Conservation (phyloP, 495 filamentous ascomycete genomes). For the Neurospora africana region DNA sequence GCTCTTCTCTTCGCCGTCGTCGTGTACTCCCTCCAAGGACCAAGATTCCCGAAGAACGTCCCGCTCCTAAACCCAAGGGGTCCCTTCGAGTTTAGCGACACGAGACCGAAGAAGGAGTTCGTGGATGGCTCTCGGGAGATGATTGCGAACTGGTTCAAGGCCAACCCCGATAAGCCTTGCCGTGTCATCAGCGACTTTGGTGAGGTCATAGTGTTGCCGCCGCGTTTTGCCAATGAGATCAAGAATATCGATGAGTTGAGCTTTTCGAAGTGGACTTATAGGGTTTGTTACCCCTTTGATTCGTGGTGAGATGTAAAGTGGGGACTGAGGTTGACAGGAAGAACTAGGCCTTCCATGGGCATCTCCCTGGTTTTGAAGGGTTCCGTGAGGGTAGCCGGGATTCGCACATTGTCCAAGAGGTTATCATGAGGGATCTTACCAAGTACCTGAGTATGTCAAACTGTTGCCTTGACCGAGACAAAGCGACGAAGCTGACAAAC, state of each 20-base stretch:
- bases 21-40: not conserved
- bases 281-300: conserved; percentile 16
- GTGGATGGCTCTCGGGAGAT: not conserved
- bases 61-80: conserved; percentile 10
- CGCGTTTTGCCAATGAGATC: conserved; percentile 36
- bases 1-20: not conserved
- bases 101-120: conserved; percentile 9
- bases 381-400: conserved; percentile 19
- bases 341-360: conserved; percentile 31
- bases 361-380: conserved; percentile 37
- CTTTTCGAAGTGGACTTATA: conserved; percentile 27
- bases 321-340: not conserved
- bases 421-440: conserved; percentile 37
- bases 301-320: no score
- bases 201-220: conserved; percentile 32
- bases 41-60: not conserved
- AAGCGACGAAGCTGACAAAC: not conserved
- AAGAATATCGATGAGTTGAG: conserved; percentile 28
- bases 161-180: conserved; percentile 12
- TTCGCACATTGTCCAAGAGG: conserved; percentile 23
- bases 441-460: conserved; percentile 30
- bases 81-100: conserved; percentile 8
- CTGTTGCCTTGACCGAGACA: not conserved
- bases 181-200: conserved; percentile 20
- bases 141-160: conserved; percentile 8